These are phyloP conservation scores for Kwoniella europaea DNA, from an alignment of 768 basidiomycete genomes.

Conservation along the genomic window DNA sequence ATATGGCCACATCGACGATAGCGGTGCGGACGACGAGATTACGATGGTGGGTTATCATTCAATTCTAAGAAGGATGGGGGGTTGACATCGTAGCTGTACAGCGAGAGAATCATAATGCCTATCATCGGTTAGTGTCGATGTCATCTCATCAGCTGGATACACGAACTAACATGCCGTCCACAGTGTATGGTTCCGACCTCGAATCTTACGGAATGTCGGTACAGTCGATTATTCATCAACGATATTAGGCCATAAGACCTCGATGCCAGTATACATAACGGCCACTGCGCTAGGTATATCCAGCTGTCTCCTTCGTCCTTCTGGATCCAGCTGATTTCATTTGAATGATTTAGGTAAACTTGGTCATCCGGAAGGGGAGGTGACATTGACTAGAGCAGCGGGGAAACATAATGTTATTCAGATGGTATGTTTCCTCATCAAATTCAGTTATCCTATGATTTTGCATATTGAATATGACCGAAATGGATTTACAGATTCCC, in stretches of 20 bases:
- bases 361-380: constrained; percentile 90
- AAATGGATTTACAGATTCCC: constrained; percentile 69
- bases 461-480: not conserved
- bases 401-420: constrained; percentile 77
- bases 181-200: constrained; percentile 83
- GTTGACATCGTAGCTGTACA: constrained; percentile 12
- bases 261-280: constrained; percentile 78
- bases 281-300: constrained; percentile 58
- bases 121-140: constrained; percentile 69
- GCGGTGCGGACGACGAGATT: constrained; percentile 78
- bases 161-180: constrained; percentile 60
- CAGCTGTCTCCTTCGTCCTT: no score
- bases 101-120: constrained; percentile 88
- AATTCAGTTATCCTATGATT: not conserved
- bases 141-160: constrained; percentile 27
- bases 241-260: constrained; percentile 75
- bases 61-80: constrained; percentile 20
- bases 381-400: constrained; percentile 85
- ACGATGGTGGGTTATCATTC: constrained; percentile 64
- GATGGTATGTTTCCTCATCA: constrained; percentile 63
- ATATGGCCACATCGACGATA: constrained; percentile 6
- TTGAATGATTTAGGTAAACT: constrained; percentile 67
- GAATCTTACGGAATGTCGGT: constrained; percentile 82
- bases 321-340: not conserved
- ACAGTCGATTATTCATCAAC: constrained; percentile 79